Evolutionary conservation across 805 yeast species (phyloP), one percentile per base, ranked within the genome.

Genomic region (Kuraishia ogatae): DNA sequence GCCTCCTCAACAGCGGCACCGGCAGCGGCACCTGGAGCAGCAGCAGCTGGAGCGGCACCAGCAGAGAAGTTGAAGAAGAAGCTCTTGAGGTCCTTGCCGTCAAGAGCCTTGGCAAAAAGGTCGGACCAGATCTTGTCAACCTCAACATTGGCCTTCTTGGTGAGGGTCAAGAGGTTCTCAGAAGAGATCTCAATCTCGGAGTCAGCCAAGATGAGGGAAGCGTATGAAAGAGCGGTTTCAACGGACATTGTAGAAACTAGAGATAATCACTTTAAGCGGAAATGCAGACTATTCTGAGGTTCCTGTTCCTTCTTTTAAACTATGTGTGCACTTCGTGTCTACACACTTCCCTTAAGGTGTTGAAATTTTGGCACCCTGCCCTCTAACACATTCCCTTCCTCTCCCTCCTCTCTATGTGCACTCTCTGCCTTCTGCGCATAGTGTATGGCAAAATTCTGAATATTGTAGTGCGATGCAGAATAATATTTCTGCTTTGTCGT

Each of bases 201-300:
- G 73, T 93, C 99, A 66, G 97, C 96, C 78, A 93, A 85, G 81
- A 93, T 92, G 76, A 93, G 83, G 72, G 98, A 96, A 76, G 99
- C 98, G 88, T 90, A 91, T 65, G 97, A 87, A 72, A 90, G 87
- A 73, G 96, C 88, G 72, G 96, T 81, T 85, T 90, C 96, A 70
- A 82, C 71, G 74, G 96, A 87, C 94, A 89, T 88, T 73, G 26
- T 54, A 52, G 58, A 57, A 55, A 49, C 59, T 57, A 69, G 75
- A 74, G 70, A 71, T 71, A 71, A 72, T 71, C 76, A 66, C 71
- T 71, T 72, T 72, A 73, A 72, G 77, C 74, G 58, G 58, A 57
- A 55, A 57, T 55, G 75, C 77, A 71, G 77, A 73, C 77, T 72
- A 72, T 67, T 71, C 43, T 35, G 43, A 35, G 43, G 43, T 35